These are phyloP conservation scores for Fusarium sp. DNA, from an alignment of 2,329 filamentous ascomycete genomes.

Conservation along the genomic window DNA sequence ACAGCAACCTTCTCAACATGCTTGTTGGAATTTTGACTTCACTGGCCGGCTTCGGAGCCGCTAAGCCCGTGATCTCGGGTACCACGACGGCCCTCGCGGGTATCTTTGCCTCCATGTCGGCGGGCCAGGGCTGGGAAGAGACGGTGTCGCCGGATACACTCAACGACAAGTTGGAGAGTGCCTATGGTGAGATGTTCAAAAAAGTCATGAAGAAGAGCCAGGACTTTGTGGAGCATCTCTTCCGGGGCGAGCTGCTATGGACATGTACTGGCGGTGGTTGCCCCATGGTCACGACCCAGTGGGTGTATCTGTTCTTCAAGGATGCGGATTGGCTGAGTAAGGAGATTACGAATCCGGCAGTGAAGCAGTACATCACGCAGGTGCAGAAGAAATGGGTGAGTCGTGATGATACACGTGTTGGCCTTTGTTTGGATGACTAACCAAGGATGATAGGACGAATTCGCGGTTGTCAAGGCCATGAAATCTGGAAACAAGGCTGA, in stretches of 20 bases:
- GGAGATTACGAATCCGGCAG: not conserved
- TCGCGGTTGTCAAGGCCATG: not conserved
- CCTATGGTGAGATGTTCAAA: not conserved
- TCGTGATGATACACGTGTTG: not conserved
- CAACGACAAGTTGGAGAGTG: not conserved
- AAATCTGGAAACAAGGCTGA: not conserved
- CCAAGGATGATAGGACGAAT: not conserved
- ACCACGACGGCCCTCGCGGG: not conserved
- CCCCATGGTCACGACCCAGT: not conserved
- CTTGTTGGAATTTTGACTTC: not conserved
- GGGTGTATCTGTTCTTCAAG: conserved; percentile 1
- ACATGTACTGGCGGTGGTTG: not conserved
- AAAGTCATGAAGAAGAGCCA: not conserved
- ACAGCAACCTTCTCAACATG: not conserved
- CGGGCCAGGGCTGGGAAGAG: not conserved
- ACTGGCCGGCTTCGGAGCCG: not conserved
- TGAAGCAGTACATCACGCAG: not conserved
- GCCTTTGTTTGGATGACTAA: not conserved
- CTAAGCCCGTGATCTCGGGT: not conserved
- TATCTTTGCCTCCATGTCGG: not conserved
- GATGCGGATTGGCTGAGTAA: not conserved
- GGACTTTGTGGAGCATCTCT: not conserved
- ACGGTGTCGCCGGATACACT: not conserved
- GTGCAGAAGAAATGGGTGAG: conserved; percentile 4
- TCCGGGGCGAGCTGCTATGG: not conserved